phyloP scores from a whole-genome alignment of 2,329 filamentous ascomycete genomes.

The Gaeumannomyces sp. region DNA sequence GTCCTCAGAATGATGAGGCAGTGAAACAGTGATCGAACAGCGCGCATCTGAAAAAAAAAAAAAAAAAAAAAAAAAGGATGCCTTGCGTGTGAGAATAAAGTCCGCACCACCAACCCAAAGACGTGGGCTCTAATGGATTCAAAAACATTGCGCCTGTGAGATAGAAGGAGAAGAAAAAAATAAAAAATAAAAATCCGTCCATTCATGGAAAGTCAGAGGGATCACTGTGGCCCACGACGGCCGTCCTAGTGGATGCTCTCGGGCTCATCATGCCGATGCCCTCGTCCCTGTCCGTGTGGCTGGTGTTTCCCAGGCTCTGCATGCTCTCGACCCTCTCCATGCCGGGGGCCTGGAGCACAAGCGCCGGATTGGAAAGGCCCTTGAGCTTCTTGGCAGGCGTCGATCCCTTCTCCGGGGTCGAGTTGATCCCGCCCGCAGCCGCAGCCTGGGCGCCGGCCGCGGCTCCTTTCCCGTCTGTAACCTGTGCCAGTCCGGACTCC shows the following conservation, averaged over 20 bases:
- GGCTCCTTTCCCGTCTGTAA: slow-evolving; percentile 36
- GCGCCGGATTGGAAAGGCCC: slow-evolving; percentile 21
- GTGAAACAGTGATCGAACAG: background rate
- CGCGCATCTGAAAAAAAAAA: background rate
- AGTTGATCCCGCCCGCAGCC: slow-evolving; percentile 26
- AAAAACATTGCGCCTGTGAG: background rate
- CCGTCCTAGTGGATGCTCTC: slow-evolving; percentile 54
- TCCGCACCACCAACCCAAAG: background rate
- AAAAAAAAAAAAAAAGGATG: background rate
- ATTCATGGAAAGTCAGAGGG: background rate
- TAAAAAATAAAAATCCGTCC: too few relatives aligned
- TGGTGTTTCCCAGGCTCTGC: slow-evolving; percentile 52
- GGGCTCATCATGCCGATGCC: slow-evolving; percentile 74
- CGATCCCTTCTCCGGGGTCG: slow-evolving; percentile 24
- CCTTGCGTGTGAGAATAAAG: slow-evolving; percentile 2
- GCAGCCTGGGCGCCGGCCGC: slow-evolving; percentile 20
- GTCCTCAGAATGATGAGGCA: background rate
- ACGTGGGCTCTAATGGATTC: background rate
- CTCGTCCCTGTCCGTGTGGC: slow-evolving; percentile 62
- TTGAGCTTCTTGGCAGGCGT: slow-evolving; percentile 49
- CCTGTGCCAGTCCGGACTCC: slow-evolving; percentile 45
- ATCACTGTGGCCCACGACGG: background rate
- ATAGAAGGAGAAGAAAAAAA: too few relatives aligned
- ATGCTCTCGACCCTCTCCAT: slow-evolving; percentile 56
- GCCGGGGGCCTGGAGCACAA: slow-evolving; percentile 32